Conservation (phyloP, 768 basidiomycete genomes). For the Rhizopogon sp. region DNA sequence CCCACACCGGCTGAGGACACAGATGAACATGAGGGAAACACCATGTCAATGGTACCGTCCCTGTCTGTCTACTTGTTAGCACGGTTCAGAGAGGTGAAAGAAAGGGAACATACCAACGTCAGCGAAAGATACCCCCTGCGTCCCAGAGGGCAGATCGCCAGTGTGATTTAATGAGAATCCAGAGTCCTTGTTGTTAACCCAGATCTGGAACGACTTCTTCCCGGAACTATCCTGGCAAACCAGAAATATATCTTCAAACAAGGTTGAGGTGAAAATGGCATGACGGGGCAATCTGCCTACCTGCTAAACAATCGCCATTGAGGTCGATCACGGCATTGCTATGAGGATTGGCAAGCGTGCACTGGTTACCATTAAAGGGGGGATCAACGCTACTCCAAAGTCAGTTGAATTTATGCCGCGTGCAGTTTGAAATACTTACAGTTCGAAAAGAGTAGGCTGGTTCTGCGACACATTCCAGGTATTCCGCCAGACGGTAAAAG, state of each 20-base stretch:
- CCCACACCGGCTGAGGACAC: conserved; percentile 75
- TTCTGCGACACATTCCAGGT: conserved; percentile 60
- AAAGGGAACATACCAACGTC: conserved; percentile 67
- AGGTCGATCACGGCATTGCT: conserved; percentile 93
- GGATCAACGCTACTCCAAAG: conserved; percentile 44
- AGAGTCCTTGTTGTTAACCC: conserved; percentile 78
- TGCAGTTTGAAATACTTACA: conserved; percentile 41
- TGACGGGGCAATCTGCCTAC: conserved; percentile 31
- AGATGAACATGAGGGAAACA: conserved; percentile 79
- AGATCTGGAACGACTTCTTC: conserved; percentile 79
- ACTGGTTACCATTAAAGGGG: conserved; percentile 58
- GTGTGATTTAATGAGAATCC: conserved; percentile 69
- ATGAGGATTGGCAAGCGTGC: conserved; percentile 82
- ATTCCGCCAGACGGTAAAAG: conserved; percentile 76
- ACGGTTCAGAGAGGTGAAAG: background rate
- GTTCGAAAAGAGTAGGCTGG: conserved; percentile 51
- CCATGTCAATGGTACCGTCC: conserved; percentile 94
- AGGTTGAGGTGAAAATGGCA: background rate
- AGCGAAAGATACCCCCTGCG: conserved; percentile 80
- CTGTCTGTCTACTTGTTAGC: conserved; percentile 51
- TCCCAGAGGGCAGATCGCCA: conserved; percentile 67
- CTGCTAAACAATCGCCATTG: conserved; percentile 93
- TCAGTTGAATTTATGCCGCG: conserved; percentile 2
- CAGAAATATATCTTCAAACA: conserved; percentile 72
- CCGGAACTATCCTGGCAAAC: conserved; percentile 67